These are phyloP conservation scores for Aegilops sharonensis DNA, from an alignment of 176 grass and related monocot genomes.

Conservation along the genomic window DNA sequence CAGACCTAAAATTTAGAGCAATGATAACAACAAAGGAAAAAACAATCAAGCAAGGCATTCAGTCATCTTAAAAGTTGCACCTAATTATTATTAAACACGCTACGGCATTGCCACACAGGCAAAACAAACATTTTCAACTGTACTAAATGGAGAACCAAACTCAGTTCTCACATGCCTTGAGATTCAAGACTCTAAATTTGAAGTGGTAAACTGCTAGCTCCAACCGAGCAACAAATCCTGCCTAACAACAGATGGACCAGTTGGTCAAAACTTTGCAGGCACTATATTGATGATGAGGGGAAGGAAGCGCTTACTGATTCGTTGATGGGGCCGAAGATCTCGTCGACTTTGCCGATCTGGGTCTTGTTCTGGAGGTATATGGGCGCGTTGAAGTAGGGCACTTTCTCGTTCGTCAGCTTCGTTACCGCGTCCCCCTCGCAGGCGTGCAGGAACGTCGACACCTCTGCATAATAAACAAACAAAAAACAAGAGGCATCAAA, in stretches of 20 bases:
- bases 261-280: not conserved
- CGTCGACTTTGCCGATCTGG: constrained; percentile 94
- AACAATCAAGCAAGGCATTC: not conserved
- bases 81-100: not conserved
- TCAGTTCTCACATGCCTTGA: not conserved
- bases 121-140: not conserved
- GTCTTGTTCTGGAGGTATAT: constrained; percentile 96
- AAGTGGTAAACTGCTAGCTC: not conserved
- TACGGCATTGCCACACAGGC: not conserved
- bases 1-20: not conserved
- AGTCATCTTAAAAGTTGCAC: not conserved
- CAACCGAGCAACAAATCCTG: not conserved
- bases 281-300: not conserved
- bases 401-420: constrained; percentile 97
- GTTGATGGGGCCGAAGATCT: constrained; percentile 98
- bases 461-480: constrained; percentile 46
- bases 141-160: too few species aligned
- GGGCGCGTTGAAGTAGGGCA: constrained; percentile 93
- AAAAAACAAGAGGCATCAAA: not conserved
- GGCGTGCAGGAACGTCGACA: constrained; percentile 86
- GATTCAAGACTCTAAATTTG: not conserved
- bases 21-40: not conserved
- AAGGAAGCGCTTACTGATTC: constrained; percentile 66
- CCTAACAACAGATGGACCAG: not conserved
- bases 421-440: constrained; percentile 90